These are phyloP conservation scores for Styphnolobium japonicum DNA, from an alignment of 306 rosid species.

Conservation along the genomic window DNA sequence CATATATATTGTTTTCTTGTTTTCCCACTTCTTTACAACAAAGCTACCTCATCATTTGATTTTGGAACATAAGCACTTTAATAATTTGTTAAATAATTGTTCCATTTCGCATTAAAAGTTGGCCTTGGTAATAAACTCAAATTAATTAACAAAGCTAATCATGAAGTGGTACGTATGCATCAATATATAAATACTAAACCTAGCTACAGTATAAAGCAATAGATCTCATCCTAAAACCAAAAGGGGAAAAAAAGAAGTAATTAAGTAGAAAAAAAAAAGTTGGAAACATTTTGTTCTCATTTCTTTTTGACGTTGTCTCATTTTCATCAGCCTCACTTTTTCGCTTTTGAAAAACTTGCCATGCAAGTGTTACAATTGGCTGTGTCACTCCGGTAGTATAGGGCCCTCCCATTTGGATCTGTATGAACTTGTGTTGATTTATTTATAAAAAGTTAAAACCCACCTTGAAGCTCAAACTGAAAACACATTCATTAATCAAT, in stretches of 20 bases:
- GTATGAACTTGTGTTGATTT: constrained; percentile 19
- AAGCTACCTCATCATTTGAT: constrained; percentile 28
- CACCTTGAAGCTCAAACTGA: neutral
- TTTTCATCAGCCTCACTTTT: constrained; percentile 32
- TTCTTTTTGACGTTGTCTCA: constrained; percentile 41
- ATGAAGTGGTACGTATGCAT: neutral
- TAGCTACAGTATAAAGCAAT: constrained; percentile 14
- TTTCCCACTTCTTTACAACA: constrained; percentile 23
- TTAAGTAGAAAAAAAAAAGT: constrained; percentile 12
- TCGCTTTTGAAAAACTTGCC: constrained; percentile 50
- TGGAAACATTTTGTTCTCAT: constrained; percentile 43
- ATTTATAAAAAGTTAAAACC: neutral
- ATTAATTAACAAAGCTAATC: neutral
- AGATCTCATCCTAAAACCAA: constrained; percentile 21
- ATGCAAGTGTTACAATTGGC: constrained; percentile 46
- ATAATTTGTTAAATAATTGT: neutral
- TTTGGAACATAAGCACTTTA: constrained; percentile 14
- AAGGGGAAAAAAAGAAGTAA: constrained; percentile 11
- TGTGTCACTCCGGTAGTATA: constrained; percentile 23
- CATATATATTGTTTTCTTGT: neutral
- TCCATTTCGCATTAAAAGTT: neutral
- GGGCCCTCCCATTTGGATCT: constrained; percentile 32
- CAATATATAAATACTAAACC: neutral
- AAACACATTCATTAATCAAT: neutral
- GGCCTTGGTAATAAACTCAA: neutral